Conservation (phyloP, 805 yeast genomes). For the Nakazawaea populi region DNA sequence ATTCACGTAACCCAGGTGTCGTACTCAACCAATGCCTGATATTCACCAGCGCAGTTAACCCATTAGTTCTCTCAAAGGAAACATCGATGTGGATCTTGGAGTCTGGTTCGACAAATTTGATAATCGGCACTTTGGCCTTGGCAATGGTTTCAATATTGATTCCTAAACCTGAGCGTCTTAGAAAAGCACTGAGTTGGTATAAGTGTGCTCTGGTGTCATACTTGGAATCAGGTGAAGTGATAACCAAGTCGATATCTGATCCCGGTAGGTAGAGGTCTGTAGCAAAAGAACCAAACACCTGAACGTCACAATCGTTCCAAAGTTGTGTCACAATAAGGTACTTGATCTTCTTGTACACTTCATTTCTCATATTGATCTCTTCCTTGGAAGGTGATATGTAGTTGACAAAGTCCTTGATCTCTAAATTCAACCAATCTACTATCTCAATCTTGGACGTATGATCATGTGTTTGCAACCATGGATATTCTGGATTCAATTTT, state of each 20-base stretch:
- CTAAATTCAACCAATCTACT: constrained; percentile 82
- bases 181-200: constrained; percentile 65
- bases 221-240: constrained; percentile 55
- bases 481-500: constrained; percentile 36
- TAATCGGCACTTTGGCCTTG: constrained; percentile 88
- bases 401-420: constrained; percentile 76
- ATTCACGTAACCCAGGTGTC: constrained; percentile 76
- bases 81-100: constrained; percentile 78
- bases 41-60: constrained; percentile 73
- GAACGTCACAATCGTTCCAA: constrained; percentile 78
- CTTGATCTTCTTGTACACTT: constrained; percentile 56
- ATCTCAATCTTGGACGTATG: constrained; percentile 73
- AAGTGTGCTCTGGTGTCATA: constrained; percentile 60
- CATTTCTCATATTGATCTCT: constrained; percentile 65
- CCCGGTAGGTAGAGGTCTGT: constrained; percentile 92
- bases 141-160: constrained; percentile 78
- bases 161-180: constrained; percentile 59
- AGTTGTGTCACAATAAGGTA: constrained; percentile 40
- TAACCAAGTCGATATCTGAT: constrained; percentile 92
- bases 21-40: constrained; percentile 69
- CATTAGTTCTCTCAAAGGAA: constrained; percentile 82
- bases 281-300: constrained; percentile 92
- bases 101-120: constrained; percentile 75
- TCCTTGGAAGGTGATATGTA: constrained; percentile 79
- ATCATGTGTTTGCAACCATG: constrained; percentile 78